Conservation (phyloP, 2,329 filamentous ascomycete genomes). For the Xylariaceae sp. region DNA sequence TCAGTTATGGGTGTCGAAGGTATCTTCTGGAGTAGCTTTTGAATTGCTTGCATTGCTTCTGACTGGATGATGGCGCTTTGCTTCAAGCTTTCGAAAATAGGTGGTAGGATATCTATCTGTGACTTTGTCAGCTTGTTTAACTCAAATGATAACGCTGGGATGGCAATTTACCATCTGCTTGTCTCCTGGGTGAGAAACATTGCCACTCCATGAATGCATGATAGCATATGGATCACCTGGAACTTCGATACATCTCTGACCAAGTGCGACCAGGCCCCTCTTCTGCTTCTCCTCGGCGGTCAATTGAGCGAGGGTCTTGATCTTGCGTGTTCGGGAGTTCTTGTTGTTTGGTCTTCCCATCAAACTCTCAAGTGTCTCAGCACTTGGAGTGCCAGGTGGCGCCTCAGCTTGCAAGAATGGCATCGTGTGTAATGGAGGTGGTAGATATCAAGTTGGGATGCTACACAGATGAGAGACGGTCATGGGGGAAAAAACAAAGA, state of each 20-base stretch:
- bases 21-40: neutral
- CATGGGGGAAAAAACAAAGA: too few species aligned
- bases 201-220: slow-evolving; percentile 12
- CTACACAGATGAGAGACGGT: too few species aligned
- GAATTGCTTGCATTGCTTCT: neutral
- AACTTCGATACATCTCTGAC: slow-evolving; percentile 4
- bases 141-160: neutral
- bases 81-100: neutral
- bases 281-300: neutral
- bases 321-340: neutral
- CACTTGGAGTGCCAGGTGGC: slow-evolving; percentile 2
- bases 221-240: slow-evolving; percentile 9
- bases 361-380: slow-evolving; percentile 9
- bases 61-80: neutral
- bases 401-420: neutral
- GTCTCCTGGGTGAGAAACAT: slow-evolving; percentile 10
- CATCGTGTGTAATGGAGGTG: too few species aligned
- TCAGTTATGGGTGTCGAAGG: neutral
- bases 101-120: neutral
- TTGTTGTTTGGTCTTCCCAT: slow-evolving; percentile 2
- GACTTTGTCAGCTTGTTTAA: too few species aligned
- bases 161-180: slow-evolving; percentile 4
- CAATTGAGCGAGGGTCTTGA: slow-evolving; percentile 6
- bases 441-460: too few species aligned
- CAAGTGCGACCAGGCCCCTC: slow-evolving; percentile 3